Evolutionary conservation across 164 flowering plant genomes (phyloP).

Genomic region (Dillenia suffruticosa): DNA sequence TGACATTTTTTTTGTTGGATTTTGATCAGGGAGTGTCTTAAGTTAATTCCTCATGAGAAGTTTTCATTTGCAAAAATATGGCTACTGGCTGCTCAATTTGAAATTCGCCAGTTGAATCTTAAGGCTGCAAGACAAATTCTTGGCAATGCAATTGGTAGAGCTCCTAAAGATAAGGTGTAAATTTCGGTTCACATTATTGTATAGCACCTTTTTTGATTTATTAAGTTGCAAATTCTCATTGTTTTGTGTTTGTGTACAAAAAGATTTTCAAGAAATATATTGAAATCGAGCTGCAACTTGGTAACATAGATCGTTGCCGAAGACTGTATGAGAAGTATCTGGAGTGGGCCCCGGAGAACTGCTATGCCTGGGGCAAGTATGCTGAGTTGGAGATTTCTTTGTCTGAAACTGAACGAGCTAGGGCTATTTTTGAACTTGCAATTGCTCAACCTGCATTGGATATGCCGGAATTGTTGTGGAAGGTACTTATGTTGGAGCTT

Average conservation of each 20-base stretch:
- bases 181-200: neutral
- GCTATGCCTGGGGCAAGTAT: conserved; percentile 96
- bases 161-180: conserved; percentile 93
- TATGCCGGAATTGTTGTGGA: conserved; percentile 96
- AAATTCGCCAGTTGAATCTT: conserved; percentile 80
- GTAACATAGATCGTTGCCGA: conserved; percentile 80
- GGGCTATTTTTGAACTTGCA: conserved; percentile 92
- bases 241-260: conserved; percentile 7
- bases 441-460: conserved; percentile 87
- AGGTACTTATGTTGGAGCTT: conserved; percentile 38
- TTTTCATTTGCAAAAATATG: conserved; percentile 93
- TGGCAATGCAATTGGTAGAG: conserved; percentile 89
- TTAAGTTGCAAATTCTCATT: neutral
- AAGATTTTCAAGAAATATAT: conserved; percentile 96
- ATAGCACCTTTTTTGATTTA: neutral
- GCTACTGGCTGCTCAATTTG: conserved; percentile 94
- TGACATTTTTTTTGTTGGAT: neutral
- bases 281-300: conserved; percentile 87
- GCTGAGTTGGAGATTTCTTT: conserved; percentile 85
- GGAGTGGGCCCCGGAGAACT: conserved; percentile 94
- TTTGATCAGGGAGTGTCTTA: conserved; percentile 65
- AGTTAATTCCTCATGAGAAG: conserved; percentile 75
- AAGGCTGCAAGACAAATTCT: conserved; percentile 64
- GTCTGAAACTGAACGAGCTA: conserved; percentile 76
- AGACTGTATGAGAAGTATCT: conserved; percentile 82